Evolutionary conservation across 441 rosid species (phyloP), one percentile per base, ranked within the genome.

Genomic region (Adansonia rubrostipa): DNA sequence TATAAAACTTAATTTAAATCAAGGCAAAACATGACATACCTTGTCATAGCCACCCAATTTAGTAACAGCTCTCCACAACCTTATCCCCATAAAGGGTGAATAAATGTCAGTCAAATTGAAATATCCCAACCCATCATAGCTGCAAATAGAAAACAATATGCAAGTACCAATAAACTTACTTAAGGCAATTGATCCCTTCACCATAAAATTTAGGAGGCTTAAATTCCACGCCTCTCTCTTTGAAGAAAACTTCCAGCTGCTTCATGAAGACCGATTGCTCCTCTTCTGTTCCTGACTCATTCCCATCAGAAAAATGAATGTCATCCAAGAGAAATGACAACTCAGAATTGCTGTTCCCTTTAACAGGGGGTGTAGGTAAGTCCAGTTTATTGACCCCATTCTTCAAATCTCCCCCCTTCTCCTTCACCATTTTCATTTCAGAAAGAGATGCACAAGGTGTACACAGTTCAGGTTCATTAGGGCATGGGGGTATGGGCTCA

Each of bases 141-240:
- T 66, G 11, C 61, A 81, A 45, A 76, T 50, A 4, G 10, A 71
- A 50, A 73, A 62, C 62, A 76, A 50, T 45, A 71, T 45, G 60
- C 69, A 73, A 53, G 73, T 80, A 67, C 33, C 8, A 69, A 69
- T 47, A 47, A 79, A 83, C 89, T 85, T 85, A 92, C 96, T 92
- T 90, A 19, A 92, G 91, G 82, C 91, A 92, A 84, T 92, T 92
- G 76, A 92, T 83, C 28, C 86, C 90, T 77, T 89, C 92, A 74
- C 96, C 92, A 72, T 90, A 90, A 84, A 92, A 92, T 80, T 89
- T 92, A 57, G 93, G 96, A 79, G 96, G 92, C 77, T 86, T 91
- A 82, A 91, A 91, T 45, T 90, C 96, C 89, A 88, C 80, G 78
- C 80, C 79, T 82, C 84, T 88, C 77, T 88, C 92, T 81, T 78